A percentile compares a stretch with the other conserved stretches of the same genome.
Evolutionary conservation across 2,329 filamentous ascomycete genomes (phyloP).

Genomic region (Clonostachys rosea): DNA sequence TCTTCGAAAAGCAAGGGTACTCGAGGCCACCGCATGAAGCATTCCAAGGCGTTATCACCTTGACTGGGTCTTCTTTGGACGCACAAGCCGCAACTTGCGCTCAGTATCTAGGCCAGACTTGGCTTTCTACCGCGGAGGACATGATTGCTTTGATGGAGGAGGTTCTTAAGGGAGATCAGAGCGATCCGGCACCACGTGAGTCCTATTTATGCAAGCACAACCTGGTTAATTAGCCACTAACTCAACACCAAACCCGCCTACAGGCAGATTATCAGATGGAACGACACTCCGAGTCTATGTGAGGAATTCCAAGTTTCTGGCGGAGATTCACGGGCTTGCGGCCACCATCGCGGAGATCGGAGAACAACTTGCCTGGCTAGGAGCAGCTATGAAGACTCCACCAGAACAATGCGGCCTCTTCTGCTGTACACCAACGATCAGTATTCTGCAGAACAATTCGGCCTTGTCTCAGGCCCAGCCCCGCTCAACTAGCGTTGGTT

Average conservation of each 20-base stretch:
- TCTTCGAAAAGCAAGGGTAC: background rate
- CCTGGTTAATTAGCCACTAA: no score
- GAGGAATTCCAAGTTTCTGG: background rate
- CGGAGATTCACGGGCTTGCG: background rate
- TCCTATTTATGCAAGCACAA: no score
- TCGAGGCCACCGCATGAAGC: background rate
- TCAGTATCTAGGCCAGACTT: background rate
- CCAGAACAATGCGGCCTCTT: background rate
- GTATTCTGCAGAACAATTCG: background rate
- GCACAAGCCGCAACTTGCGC: background rate
- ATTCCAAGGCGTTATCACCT: background rate
- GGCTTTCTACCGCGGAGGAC: background rate
- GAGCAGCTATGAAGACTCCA: background rate
- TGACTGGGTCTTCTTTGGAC: background rate
- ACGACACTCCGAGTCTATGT: background rate
- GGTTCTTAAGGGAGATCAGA: no score
- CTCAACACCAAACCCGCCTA: no score
- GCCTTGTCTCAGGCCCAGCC: no score
- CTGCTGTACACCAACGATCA: background rate
- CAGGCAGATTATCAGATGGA: background rate
- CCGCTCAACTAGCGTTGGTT: no score
- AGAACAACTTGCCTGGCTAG: background rate
- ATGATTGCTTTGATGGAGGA: no score
- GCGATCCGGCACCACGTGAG: no score
- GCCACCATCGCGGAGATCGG: background rate